Evolutionary conservation across 441 rosid species (phyloP).

Genomic region (Populus hybrid): DNA sequence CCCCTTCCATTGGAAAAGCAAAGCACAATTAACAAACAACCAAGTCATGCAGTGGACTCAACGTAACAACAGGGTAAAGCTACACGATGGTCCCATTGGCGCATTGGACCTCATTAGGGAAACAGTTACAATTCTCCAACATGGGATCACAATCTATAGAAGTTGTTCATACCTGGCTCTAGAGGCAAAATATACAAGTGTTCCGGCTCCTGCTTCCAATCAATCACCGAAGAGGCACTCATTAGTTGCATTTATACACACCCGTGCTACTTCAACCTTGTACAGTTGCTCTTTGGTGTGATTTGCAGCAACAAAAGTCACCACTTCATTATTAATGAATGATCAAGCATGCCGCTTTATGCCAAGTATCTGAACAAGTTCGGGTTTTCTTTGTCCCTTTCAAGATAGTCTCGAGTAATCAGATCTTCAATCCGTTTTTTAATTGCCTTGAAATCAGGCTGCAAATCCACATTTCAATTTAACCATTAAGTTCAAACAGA

Average conservation of each 20-base stretch:
- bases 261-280: conserved; percentile 14
- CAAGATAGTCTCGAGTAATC: conserved; percentile 80
- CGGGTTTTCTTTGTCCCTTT: too few species aligned
- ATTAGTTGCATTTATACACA: conserved; percentile 19
- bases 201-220: conserved; percentile 21
- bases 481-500: neutral
- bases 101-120: conserved; percentile 24
- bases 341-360: too few species aligned
- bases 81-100: conserved; percentile 23
- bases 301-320: too few species aligned
- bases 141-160: conserved; percentile 17
- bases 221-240: conserved; percentile 15
- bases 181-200: conserved; percentile 33
- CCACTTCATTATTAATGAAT: too few species aligned
- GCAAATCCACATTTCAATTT: conserved; percentile 23
- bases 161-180: conserved; percentile 35
- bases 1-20: neutral
- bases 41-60: conserved; percentile 16
- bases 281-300: conserved; percentile 10
- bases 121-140: conserved; percentile 26
- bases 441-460: conserved; percentile 97
- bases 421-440: conserved; percentile 94
- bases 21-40: conserved; percentile 11
- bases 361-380: too few species aligned
- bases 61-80: conserved; percentile 12